Percentiles rank a stretch among this genome's conserved stretches.
Conservation (phyloP, 2,329 filamentous ascomycete genomes). For the Bimuria novae-zelandiae region DNA sequence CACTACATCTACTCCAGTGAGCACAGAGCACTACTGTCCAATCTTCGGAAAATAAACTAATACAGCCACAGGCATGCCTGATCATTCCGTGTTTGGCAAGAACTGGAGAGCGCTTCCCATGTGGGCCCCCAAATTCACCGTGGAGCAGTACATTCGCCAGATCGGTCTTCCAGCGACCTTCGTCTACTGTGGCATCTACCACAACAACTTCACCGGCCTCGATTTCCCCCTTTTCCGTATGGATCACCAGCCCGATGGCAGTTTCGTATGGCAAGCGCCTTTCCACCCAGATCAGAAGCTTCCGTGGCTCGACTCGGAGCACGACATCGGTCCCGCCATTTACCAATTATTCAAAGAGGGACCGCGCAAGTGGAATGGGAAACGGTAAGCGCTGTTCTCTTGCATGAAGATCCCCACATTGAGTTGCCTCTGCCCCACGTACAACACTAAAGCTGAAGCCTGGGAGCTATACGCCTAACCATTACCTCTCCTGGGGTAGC, state of each 20-base stretch:
- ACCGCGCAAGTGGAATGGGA: slow-evolving; percentile 77
- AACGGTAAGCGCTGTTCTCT: slow-evolving; percentile 58
- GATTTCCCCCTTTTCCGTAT: slow-evolving; percentile 94
- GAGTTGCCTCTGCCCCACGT: neutral
- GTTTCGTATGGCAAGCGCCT: slow-evolving; percentile 90
- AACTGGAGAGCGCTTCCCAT: slow-evolving; percentile 82
- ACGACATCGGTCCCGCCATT: slow-evolving; percentile 90
- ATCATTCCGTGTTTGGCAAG: slow-evolving; percentile 79
- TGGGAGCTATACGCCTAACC: neutral
- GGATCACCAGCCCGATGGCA: slow-evolving; percentile 82
- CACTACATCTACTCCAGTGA: slow-evolving; percentile 91
- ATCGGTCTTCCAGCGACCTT: slow-evolving; percentile 86
- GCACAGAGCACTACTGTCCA: neutral
- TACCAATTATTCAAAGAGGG: slow-evolving; percentile 96
- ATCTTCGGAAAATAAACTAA: neutral
- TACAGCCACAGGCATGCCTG: slow-evolving; percentile 71
- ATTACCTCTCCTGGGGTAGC: neutral
- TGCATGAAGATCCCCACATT: slow-evolving; percentile 23
- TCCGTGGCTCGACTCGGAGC: slow-evolving; percentile 95
- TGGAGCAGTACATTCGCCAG: slow-evolving; percentile 87
- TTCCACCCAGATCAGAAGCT: slow-evolving; percentile 88
- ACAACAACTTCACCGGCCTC: slow-evolving; percentile 97
- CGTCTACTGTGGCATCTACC: slow-evolving; percentile 96
- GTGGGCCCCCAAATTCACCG: slow-evolving; percentile 89
- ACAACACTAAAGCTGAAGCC: slow-evolving; percentile 16